These are phyloP conservation scores for Agaricus sinodeliciosus DNA, from an alignment of 768 basidiomycete genomes.

Conservation along the genomic window DNA sequence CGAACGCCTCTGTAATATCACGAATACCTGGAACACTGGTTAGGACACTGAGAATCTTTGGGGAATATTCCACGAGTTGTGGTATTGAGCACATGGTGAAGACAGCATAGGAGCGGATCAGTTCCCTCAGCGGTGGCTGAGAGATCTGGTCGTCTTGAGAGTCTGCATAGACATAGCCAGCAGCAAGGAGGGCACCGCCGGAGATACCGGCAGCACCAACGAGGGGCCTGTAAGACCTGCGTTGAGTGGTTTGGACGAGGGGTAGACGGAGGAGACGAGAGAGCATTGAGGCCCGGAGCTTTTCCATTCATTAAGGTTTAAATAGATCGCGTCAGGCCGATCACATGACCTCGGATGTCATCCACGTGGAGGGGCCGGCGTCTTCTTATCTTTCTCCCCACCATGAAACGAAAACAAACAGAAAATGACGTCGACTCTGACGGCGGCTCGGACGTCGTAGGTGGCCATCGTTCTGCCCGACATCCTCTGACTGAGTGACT, in stretches of 20 bases:
- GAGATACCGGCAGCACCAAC: slow-evolving; percentile 1
- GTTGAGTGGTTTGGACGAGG: not conserved
- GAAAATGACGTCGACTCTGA: slow-evolving; percentile 30
- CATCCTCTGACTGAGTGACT: slow-evolving; percentile 30
- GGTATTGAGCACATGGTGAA: slow-evolving; percentile 79
- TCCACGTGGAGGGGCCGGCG: not conserved
- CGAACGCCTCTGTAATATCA: slow-evolving; percentile 58
- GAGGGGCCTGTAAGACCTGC: slow-evolving; percentile 2
- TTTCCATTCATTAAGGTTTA: not conserved
- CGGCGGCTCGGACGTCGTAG: slow-evolving; percentile 29
- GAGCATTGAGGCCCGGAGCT: slow-evolving; percentile 11
- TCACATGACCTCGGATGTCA: not conserved
- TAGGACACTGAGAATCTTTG: slow-evolving; percentile 49
- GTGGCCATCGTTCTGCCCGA: slow-evolving; percentile 1
- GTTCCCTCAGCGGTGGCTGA: slow-evolving; percentile 10
- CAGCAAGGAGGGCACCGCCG: slow-evolving; percentile 9
- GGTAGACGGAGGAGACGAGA: slow-evolving; percentile 8
- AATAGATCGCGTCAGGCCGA: not conserved
- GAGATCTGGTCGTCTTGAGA: not conserved
- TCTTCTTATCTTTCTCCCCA: slow-evolving; percentile 2
- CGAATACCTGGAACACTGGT: slow-evolving; percentile 52
- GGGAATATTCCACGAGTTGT: slow-evolving; percentile 67
- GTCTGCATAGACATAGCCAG: slow-evolving; percentile 9
- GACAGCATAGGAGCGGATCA: slow-evolving; percentile 69
- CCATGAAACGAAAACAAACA: slow-evolving; percentile 44